Base-by-base conservation (phyloP, 2,329 filamentous ascomycete species). In the Orbilia blumenaviensis region DNA sequence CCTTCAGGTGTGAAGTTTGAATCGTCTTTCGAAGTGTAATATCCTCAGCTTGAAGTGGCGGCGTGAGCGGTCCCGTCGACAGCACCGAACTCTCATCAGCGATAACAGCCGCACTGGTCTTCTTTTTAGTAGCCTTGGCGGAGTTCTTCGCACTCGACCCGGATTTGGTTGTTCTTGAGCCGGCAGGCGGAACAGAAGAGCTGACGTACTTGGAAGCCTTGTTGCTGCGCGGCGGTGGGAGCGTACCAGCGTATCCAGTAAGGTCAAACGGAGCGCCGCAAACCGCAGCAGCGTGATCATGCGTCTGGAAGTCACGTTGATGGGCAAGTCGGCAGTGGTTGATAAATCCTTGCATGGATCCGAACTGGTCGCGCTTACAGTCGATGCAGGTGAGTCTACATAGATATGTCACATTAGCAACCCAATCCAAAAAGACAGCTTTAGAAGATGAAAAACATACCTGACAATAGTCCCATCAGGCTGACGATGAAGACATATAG, bases 251-350 rank as follows among this genome's bases (percentile, higher is more conserved):
- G 21, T 80, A 78, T 1, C 72, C 77, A 5, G 79, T 75, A 60
- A 76, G 54, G 42, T 96, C 92, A 72, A 97, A 89, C 10, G 91
- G 89, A 79, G 94, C 90, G 62, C 95, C 95, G 80, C 93, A 96
- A 74, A 92, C 91, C 67, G 94, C 87, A 34, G 94, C 95, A 77
- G 95, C 95, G 81, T 94, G 92, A 82, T 98, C 94, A 81, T 99
- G 95, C 80, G 93, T 97, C 84, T 96, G 94, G 85, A 94, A 98
- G 78, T 96, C 93, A 73, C 92, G 88, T 82, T 91, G 92, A 84
- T 99, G 95, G 25, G 94, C 93, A 80, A 99, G 98, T 69, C 95
- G 93, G 82, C 94, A 98, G 82, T 99, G 95, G 81, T 99, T 99
- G 84, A 99, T 95, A 84, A 98, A 98, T n/a, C 95, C 95, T 83